Evolutionary conservation across 2,329 filamentous ascomycete genomes (phyloP), one percentile per base, ranked within the genome.

Genomic region (Talaromyces albobiverticillius): DNA sequence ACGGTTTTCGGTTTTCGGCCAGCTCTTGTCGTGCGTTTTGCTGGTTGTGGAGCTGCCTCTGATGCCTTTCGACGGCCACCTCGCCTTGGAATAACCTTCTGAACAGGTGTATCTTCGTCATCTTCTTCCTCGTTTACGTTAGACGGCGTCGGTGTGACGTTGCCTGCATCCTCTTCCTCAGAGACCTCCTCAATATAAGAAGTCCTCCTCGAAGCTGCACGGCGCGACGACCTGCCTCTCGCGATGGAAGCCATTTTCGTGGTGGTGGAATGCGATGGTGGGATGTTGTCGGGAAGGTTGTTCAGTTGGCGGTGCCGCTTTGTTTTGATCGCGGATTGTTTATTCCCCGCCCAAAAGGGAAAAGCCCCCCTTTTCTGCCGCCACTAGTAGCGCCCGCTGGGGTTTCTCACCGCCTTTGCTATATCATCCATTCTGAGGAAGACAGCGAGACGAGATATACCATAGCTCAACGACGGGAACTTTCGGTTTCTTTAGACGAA

Each of bases 21-120:
- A 23, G 36, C 50, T 46, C 50, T 47, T 14, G 50, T 29, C 16
- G 50, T n/a, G 22, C 49, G 54, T 32, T 49, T 53, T 31, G 54
- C 22, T 20, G 53, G 53, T 20, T 55, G 77, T 22, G 82, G 78
- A 7, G 80, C 72, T 9, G 76, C 73, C 5, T 78, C 70, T 14
- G 77, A 75, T 3, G 76, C 77, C 64, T 79, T 80, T 55, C 79
- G 74, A 59, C 81, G 76, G n/a, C 81, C 77, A 51, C 81, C 78
- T 57, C 85, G 81, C 59, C 81, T 78, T 29, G 80, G 75, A 56
- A 78, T 82, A 45, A 76, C 78, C 56, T 80, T 81, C 53, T 81
- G 77, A 1, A 87, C 87, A 2, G 90, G 90, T 42, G 87, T 88
- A 64, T 91, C 94, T 47, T 95, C 89, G 47, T 92, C 87, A 25